Evolutionary conservation across 306 rosid species (phyloP), one percentile per base, ranked within the genome.

Genomic region (Urtica urens): DNA sequence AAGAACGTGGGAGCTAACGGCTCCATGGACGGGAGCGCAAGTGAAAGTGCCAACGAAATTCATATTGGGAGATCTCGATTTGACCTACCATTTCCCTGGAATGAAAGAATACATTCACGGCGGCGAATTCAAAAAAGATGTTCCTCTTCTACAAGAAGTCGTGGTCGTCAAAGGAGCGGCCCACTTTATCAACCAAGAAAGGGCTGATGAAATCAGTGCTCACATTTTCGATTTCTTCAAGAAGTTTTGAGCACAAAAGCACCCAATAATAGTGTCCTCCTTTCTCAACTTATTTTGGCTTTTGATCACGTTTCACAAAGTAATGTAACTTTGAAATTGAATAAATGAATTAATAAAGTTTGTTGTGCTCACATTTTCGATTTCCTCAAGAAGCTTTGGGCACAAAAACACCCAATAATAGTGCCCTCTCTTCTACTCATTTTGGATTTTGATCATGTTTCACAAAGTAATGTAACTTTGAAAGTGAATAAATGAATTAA

Each of bases 151-250:
- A 47, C 51, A 67, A 25, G 58, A 55, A 11, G 42, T 67, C 14
- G 53, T 53, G 15, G 58, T 59, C 8, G 47, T 67, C 16, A 58
- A 59, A 53, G 72, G 67, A 28, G 67, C 48, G 7, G 62, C 58
- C 16, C 72, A 67, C 39, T 67, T 67, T 30, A 60, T 59, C 62
- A 53, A 67, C 30, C 62, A 59, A 39, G 72, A 67, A 29, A 59
- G 14, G 40, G 57, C 66, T 10, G 53, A 59, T 1, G 67, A 67
- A 25, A 53, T 67, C 58, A 45, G 21, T 39, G 14, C 30, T 12
- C 67, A 67, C 35, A 67, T 67, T 10, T 25, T 37, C 22, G 58
- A 60, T 14, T 67, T 57, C 51, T 23, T 67, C 67, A 23, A 20
- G 38, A 59, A 59, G 37, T 59, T 58, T 17, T 60, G 5, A 48